phyloP scores from a whole-genome alignment of 106 monocot species.

The Platanthera guangdongensis region DNA sequence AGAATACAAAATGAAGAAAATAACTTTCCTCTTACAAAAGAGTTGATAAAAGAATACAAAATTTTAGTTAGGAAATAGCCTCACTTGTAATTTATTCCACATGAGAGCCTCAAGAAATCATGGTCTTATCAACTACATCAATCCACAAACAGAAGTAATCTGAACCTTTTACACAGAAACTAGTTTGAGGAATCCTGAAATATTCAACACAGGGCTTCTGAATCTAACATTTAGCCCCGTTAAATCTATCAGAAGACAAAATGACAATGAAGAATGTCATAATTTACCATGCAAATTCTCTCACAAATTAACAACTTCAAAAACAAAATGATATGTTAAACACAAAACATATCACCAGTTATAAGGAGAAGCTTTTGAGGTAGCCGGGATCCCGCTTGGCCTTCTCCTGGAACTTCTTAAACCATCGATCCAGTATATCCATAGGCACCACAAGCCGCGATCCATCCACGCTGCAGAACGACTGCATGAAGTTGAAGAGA shows the following conservation, averaged over 20 bases:
- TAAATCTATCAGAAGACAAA: background rate
- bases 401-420: slow-evolving; percentile 87
- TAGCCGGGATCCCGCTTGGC: slow-evolving; percentile 64
- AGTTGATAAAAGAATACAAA: no score
- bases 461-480: slow-evolving; percentile 84
- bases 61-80: background rate
- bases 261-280: background rate
- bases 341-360: slow-evolving; percentile 1
- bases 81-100: background rate
- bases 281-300: background rate
- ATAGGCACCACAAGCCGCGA: slow-evolving; percentile 70
- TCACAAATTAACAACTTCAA: background rate
- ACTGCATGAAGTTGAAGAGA: slow-evolving; percentile 94
- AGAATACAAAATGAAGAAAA: no score
- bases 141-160: background rate
- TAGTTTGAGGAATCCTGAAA: background rate
- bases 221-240: background rate
- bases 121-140: background rate
- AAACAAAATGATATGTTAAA: no score
- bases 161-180: background rate
- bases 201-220: background rate
- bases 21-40: no score
- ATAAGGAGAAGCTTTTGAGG: slow-evolving; percentile 51
- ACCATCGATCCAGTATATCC: slow-evolving; percentile 93
- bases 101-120: background rate